Percentiles rank a stretch among this genome's conserved stretches.
These are phyloP conservation scores for Sclerotinia trifoliorum DNA, from an alignment of 2,329 filamentous ascomycete species.

Conservation along the genomic window DNA sequence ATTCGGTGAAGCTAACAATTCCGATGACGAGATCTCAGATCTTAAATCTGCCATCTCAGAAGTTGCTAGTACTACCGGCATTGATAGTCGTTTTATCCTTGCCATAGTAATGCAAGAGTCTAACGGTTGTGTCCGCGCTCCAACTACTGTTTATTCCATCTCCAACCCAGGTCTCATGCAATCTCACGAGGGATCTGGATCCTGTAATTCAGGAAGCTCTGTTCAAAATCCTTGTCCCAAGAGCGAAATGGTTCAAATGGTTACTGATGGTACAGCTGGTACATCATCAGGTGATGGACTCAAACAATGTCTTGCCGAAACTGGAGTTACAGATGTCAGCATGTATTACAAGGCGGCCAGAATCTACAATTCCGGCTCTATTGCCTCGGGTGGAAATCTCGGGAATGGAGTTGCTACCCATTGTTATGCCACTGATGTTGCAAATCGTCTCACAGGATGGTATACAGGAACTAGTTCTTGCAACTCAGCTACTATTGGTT, in stretches of 20 bases:
- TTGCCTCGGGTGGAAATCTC: constrained; percentile 40
- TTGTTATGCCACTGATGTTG: constrained; percentile 34
- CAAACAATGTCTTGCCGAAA: constrained; percentile 30
- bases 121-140: constrained; percentile 34
- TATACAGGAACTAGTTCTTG: constrained; percentile 24
- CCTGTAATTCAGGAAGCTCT: constrained; percentile 28
- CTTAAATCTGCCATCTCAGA: constrained; percentile 24
- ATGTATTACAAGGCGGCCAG: constrained; percentile 43
- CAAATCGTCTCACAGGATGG: constrained; percentile 32
- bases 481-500: constrained; percentile 24
- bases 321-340: constrained; percentile 34
- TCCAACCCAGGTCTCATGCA: constrained; percentile 37
- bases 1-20: constrained; percentile 18
- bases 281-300: constrained; percentile 35
- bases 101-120: constrained; percentile 42
- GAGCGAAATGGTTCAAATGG: constrained; percentile 37
- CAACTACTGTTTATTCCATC: constrained; percentile 23
- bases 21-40: constrained; percentile 23
- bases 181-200: constrained; percentile 26
- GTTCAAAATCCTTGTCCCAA: constrained; percentile 24
- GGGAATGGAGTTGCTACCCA: constrained; percentile 31
- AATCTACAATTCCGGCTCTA: constrained; percentile 45
- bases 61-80: constrained; percentile 22
- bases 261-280: constrained; percentile 37
- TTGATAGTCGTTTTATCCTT: constrained; percentile 37